phyloP scores from a whole-genome alignment of 1,284 basidiomycete genomes.

The Moesziomyces parantarcticus region DNA sequence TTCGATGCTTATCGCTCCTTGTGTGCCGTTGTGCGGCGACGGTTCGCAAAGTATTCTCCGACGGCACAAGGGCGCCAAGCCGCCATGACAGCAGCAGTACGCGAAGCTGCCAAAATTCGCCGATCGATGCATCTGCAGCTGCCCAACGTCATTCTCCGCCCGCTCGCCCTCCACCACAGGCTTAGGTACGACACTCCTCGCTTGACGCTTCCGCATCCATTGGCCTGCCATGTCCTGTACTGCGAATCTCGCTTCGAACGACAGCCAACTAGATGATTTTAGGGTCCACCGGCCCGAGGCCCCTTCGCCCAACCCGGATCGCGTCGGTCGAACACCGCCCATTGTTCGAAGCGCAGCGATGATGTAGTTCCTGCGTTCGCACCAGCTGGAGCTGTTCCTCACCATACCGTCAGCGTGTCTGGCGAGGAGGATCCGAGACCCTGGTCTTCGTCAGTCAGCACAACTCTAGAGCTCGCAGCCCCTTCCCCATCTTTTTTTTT shows the following conservation, averaged over 20 bases:
- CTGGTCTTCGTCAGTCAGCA: neutral
- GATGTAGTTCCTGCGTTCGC: neutral
- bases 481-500: neutral
- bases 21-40: neutral
- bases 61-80: neutral
- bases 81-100: neutral
- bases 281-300: neutral
- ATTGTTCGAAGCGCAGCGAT: neutral
- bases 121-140: neutral
- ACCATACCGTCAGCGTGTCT: neutral
- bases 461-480: too few species aligned
- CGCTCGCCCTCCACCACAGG: neutral
- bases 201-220: neutral
- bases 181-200: neutral
- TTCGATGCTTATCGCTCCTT: neutral
- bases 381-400: neutral
- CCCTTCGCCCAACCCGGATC: neutral
- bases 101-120: neutral
- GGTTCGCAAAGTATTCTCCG: neutral
- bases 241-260: neutral
- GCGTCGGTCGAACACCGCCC: neutral
- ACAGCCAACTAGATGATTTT: neutral
- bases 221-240: neutral
- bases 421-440: neutral
- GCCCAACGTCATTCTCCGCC: neutral